Evolutionary conservation across 306 rosid species (phyloP).

Genomic region (Rosa multiflora): DNA sequence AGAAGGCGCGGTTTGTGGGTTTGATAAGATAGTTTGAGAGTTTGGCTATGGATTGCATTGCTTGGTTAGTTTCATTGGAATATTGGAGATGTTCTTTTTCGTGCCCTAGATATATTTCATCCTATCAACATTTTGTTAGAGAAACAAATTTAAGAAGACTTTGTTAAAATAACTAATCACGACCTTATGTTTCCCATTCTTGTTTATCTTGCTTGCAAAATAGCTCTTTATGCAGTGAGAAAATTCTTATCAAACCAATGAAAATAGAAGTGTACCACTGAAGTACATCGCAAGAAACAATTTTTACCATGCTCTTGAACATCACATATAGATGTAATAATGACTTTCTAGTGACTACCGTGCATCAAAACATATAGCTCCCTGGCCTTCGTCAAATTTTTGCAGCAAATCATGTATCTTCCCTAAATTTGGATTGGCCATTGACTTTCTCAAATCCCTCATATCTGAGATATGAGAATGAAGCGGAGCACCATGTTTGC

Average conservation of each 20-base stretch:
- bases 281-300: no score
- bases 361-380: background rate
- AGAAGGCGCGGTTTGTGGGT: conserved; percentile 14
- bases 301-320: no score
- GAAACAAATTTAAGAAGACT: no score
- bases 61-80: background rate
- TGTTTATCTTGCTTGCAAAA: no score
- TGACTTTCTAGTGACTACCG: background rate
- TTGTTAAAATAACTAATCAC: no score
- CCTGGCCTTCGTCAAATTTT: background rate
- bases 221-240: no score
- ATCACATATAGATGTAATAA: no score
- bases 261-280: no score
- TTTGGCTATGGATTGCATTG: conserved; percentile 22
- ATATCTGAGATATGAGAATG: background rate
- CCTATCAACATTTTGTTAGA: background rate
- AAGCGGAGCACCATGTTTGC: background rate
- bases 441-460: background rate
- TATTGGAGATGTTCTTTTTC: background rate
- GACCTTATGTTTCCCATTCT: no score
- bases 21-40: conserved; percentile 12
- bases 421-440: background rate
- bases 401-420: background rate
- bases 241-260: no score
- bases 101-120: background rate